These are phyloP conservation scores for Clavulina sp. DNA, from an alignment of 768 basidiomycete genomes.

Conservation along the genomic window DNA sequence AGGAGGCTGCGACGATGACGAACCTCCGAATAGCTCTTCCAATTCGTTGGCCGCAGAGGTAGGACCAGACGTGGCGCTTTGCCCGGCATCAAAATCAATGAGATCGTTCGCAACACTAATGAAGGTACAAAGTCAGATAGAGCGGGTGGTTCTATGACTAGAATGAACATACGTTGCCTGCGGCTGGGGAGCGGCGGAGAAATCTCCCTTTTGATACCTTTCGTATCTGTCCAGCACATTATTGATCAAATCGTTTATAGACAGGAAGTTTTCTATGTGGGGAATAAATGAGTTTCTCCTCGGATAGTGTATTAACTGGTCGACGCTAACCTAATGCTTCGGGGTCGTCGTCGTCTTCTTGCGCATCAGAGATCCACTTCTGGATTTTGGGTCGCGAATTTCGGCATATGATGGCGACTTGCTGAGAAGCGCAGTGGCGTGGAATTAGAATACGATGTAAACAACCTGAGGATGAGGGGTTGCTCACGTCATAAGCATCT, in stretches of 20 bases:
- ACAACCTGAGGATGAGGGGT: neutral
- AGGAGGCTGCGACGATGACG: neutral
- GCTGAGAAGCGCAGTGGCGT: conserved; percentile 27
- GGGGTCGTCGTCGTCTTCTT: conserved; percentile 68
- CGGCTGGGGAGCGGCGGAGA: conserved; percentile 46
- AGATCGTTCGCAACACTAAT: conserved; percentile 29
- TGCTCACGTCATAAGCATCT: conserved; percentile 76
- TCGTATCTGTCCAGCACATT: conserved; percentile 79
- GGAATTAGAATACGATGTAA: neutral
- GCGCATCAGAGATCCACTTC: conserved; percentile 93
- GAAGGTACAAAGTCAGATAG: neutral
- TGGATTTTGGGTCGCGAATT: conserved; percentile 86
- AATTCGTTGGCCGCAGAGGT: neutral
- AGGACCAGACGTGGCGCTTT: conserved; percentile 11
- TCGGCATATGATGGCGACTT: conserved; percentile 71
- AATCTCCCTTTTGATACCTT: conserved; percentile 86
- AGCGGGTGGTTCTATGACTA: neutral
- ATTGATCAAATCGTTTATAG: conserved; percentile 98
- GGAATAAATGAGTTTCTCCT: neutral
- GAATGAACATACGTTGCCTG: conserved; percentile 25
- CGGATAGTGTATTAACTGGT: conserved; percentile 20
- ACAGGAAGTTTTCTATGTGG: conserved; percentile 66
- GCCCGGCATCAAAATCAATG: conserved; percentile 31
- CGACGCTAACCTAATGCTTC: conserved; percentile 49
- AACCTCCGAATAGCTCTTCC: neutral